Conservation (phyloP, 805 yeast genomes). For the Nakazawaea siamensis region DNA sequence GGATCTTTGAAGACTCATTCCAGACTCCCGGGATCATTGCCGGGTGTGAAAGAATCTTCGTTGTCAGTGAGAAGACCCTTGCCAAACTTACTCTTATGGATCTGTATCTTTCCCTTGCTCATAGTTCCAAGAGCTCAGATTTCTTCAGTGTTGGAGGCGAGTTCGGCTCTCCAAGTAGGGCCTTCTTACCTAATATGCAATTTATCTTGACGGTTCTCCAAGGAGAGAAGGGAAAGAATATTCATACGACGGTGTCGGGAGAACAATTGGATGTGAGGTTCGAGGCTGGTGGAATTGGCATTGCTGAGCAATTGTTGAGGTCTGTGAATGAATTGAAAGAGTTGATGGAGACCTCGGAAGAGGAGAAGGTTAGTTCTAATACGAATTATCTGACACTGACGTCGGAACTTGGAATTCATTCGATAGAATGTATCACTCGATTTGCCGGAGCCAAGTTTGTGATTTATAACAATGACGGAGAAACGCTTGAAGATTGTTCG, state of each 20-base stretch:
- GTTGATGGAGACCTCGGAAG: slow-evolving; percentile 16
- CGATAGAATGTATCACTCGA: slow-evolving; percentile 41
- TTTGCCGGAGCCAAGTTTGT: slow-evolving; percentile 66
- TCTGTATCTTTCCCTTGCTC: slow-evolving; percentile 66
- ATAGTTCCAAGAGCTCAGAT: slow-evolving; percentile 42
- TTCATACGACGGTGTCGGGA: slow-evolving; percentile 50
- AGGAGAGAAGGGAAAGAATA: slow-evolving; percentile 20
- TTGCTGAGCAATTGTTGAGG: slow-evolving; percentile 43
- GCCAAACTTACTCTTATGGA: slow-evolving; percentile 66
- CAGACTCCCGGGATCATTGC: slow-evolving; percentile 62
- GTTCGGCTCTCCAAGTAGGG: slow-evolving; percentile 43
- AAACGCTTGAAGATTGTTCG: slow-evolving; percentile 29
- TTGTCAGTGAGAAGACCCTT: slow-evolving; percentile 48
- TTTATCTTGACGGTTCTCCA: slow-evolving; percentile 33
- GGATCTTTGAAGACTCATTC: slow-evolving; percentile 44
- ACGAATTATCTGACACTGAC: background rate
- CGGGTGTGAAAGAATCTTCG: slow-evolving; percentile 71
- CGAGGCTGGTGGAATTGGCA: slow-evolving; percentile 43
- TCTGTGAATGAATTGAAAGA: slow-evolving; percentile 33
- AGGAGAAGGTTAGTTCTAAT: slow-evolving; percentile 6
- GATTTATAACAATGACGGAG: slow-evolving; percentile 36
- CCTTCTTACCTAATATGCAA: slow-evolving; percentile 64
- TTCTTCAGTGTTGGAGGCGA: slow-evolving; percentile 42
- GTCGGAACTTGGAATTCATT: slow-evolving; percentile 18
- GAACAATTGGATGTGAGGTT: slow-evolving; percentile 63